A percentile compares a stretch with the other conserved stretches of the same genome.
These are phyloP conservation scores for Schizosaccharomyces osmophilus DNA, from an alignment of 805 yeast species.

Conservation along the genomic window DNA sequence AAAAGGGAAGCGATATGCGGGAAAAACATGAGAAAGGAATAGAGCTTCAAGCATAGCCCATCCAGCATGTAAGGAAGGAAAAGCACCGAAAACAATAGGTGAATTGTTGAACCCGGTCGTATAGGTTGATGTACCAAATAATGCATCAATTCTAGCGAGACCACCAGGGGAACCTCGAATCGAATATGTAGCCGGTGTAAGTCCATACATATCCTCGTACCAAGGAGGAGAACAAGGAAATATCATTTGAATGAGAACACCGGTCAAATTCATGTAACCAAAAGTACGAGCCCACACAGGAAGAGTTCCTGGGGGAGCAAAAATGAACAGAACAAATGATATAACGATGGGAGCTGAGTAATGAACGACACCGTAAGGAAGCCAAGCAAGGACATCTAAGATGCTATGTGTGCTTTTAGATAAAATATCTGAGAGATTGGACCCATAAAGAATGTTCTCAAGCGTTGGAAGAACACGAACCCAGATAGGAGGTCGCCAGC, in stretches of 20 bases:
- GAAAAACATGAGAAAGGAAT: constrained; percentile 65
- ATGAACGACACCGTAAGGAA: constrained; percentile 82
- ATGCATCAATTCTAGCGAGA: constrained; percentile 55
- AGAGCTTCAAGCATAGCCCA: constrained; percentile 85
- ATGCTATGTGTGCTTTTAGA: constrained; percentile 42
- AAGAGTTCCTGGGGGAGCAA: constrained; percentile 75
- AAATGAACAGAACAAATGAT: constrained; percentile 51
- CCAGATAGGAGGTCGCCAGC: constrained; percentile 65
- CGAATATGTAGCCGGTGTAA: constrained; percentile 68
- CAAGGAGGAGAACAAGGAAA: constrained; percentile 99
- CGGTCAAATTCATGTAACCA: constrained; percentile 80
- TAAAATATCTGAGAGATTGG: constrained; percentile 48
- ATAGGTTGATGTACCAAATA: constrained; percentile 62
- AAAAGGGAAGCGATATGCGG: constrained; percentile 40
- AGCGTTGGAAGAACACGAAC: constrained; percentile 75
- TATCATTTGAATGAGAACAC: constrained; percentile 56
- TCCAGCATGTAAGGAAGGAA: constrained; percentile 70
- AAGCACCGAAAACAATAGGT: constrained; percentile 84
- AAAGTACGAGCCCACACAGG: constrained; percentile 77
- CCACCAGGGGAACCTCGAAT: constrained; percentile 96
- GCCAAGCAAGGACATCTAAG: constrained; percentile 75
- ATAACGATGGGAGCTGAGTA: constrained; percentile 73
- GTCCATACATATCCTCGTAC: constrained; percentile 57
- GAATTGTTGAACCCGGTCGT: constrained; percentile 61
- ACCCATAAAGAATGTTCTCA: constrained; percentile 81